phyloP scores from a whole-genome alignment of 2,329 filamentous ascomycete species.

The Dothiorella sarmentorum region DNA sequence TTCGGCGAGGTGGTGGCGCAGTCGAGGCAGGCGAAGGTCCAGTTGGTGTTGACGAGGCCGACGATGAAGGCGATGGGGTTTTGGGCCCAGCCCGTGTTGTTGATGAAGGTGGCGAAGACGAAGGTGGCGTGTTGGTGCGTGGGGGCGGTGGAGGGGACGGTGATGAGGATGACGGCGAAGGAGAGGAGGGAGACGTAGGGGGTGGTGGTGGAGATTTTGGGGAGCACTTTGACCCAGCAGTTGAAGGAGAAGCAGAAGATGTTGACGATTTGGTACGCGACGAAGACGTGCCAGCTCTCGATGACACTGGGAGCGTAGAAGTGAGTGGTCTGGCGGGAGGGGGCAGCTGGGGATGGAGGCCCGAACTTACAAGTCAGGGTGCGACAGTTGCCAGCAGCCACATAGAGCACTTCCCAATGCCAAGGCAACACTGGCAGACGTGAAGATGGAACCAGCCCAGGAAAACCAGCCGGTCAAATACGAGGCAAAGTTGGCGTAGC shows the following conservation, averaged over 20 bases:
- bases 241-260: conserved; percentile 50
- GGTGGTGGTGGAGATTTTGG: conserved; percentile 41
- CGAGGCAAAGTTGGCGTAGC: conserved; percentile 44
- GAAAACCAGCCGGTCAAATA: conserved; percentile 52
- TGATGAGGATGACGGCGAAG: conserved; percentile 49
- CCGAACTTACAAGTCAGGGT: conserved; percentile 50
- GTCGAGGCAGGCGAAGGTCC: conserved; percentile 51
- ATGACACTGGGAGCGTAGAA: conserved; percentile 26
- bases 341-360: neutral
- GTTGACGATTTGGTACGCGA: conserved; percentile 48
- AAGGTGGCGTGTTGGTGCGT: conserved; percentile 46
- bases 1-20: conserved; percentile 51
- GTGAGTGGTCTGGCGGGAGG: conserved; percentile 15
- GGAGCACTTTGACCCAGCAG: conserved; percentile 39
- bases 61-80: conserved; percentile 51
- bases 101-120: conserved; percentile 53
- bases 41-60: conserved; percentile 51
- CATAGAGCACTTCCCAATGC: conserved; percentile 48
- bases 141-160: conserved; percentile 44
- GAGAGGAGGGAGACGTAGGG: conserved; percentile 48
- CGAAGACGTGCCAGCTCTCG: conserved; percentile 37
- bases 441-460: conserved; percentile 55
- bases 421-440: conserved; percentile 51
- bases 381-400: conserved; percentile 51
- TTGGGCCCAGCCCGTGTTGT: conserved; percentile 48